Percentiles rank a stretch among this genome's conserved stretches.
These are phyloP conservation scores for Paramecium biaurelia DNA, from an alignment of 73 alveolate genomes.

Conservation along the genomic window DNA sequence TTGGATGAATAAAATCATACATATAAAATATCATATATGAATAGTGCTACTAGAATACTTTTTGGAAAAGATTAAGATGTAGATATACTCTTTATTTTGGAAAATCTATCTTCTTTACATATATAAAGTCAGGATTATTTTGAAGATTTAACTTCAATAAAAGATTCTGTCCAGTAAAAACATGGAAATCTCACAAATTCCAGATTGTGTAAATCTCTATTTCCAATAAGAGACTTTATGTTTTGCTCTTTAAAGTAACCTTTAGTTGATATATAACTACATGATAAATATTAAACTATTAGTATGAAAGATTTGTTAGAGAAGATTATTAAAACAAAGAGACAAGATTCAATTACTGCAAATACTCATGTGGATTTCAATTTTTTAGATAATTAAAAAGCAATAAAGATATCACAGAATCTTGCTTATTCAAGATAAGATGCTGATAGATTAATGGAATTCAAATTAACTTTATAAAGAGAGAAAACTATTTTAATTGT, in stretches of 20 bases:
- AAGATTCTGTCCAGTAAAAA: not conserved
- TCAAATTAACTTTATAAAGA: not conserved
- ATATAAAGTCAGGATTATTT: not conserved
- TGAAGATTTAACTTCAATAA: not conserved
- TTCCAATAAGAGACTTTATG: not conserved
- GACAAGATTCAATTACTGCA: not conserved
- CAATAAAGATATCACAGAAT: not conserved
- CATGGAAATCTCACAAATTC: not conserved
- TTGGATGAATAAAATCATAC: not conserved
- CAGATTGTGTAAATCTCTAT: not conserved
- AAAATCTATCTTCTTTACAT: not conserved
- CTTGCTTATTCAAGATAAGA: not conserved
- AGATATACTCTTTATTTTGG: not conserved
- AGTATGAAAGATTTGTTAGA: not conserved
- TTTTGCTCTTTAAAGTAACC: not conserved
- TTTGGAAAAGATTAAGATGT: not conserved
- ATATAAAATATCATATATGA: not conserved
- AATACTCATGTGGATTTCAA: not conserved
- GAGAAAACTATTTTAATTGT: not conserved
- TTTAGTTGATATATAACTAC: not conserved
- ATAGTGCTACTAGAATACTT: not conserved
- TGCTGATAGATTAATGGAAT: not conserved
- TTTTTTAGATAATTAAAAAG: not conserved
- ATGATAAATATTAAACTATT: not conserved
- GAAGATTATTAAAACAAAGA: not conserved